These are phyloP conservation scores for Strobilomyces dryophilus DNA, from an alignment of 768 basidiomycete genomes.

Conservation along the genomic window DNA sequence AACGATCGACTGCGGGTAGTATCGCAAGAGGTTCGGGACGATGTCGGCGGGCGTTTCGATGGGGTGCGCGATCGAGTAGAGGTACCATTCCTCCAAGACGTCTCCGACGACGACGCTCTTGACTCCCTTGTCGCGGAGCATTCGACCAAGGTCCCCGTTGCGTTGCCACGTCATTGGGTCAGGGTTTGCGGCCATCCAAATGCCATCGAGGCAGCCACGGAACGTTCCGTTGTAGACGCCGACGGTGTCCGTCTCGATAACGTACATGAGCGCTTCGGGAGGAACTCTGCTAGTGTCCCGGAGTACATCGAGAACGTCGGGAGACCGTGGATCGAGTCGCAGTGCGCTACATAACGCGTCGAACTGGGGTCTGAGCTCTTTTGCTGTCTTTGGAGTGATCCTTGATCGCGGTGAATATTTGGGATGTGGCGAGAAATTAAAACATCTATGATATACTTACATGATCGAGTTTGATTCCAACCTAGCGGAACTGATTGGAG, in stretches of 20 bases:
- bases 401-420: constrained; percentile 21
- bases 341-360: constrained; percentile 55
- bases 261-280: constrained; percentile 45
- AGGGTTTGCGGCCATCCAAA: constrained; percentile 50
- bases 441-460: constrained; percentile 33
- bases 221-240: constrained; percentile 58
- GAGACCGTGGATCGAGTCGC: constrained; percentile 46
- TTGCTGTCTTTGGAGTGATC: constrained; percentile 53
- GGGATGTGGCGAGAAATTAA: not conserved
- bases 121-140: constrained; percentile 55
- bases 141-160: constrained; percentile 51
- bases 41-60: constrained; percentile 48
- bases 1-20: constrained; percentile 52
- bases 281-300: constrained; percentile 46
- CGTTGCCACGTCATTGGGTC: constrained; percentile 71
- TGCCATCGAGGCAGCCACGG: constrained; percentile 56
- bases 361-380: constrained; percentile 59
- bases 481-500: constrained; percentile 64
- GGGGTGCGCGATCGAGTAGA: constrained; percentile 68
- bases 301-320: constrained; percentile 46
- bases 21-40: constrained; percentile 53
- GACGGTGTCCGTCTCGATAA: constrained; percentile 55
- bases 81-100: constrained; percentile 70
- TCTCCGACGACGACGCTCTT: constrained; percentile 60
- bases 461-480: constrained; percentile 74